A percentile compares a stretch with the other conserved stretches of the same genome.
Conservation (phyloP, 2,329 filamentous ascomycete species). For the Ascomycota sp. region DNA sequence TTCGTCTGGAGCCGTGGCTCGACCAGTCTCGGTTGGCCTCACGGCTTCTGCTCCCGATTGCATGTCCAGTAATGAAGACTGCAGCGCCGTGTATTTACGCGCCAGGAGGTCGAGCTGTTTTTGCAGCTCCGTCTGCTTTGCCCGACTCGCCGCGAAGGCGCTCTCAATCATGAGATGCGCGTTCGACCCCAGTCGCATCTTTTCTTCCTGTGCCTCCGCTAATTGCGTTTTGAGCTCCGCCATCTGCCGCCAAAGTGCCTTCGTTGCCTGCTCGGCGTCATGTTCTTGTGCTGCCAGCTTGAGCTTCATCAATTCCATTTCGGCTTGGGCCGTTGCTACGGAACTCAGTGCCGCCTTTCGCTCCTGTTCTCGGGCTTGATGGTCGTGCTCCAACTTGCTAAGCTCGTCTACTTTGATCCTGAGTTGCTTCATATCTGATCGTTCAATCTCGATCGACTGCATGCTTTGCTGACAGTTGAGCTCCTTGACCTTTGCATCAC, state of each 20-base stretch:
- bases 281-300: slow-evolving; percentile 28
- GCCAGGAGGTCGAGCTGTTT: slow-evolving; percentile 26
- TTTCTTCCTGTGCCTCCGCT: slow-evolving; percentile 14
- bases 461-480: slow-evolving; percentile 39
- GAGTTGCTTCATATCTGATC: slow-evolving; percentile 36
- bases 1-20: slow-evolving; percentile 11
- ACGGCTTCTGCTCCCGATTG: slow-evolving; percentile 10
- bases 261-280: slow-evolving; percentile 21
- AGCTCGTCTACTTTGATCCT: slow-evolving; percentile 35
- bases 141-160: slow-evolving; percentile 26
- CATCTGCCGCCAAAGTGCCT: slow-evolving; percentile 26
- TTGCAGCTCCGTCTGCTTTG: slow-evolving; percentile 30
- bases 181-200: slow-evolving; percentile 7
- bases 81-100: slow-evolving; percentile 28
- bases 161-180: slow-evolving; percentile 19
- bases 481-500: slow-evolving; percentile 46
- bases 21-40: slow-evolving; percentile 7
- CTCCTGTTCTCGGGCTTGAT: slow-evolving; percentile 40
- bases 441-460: slow-evolving; percentile 36
- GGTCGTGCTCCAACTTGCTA: slow-evolving; percentile 36
- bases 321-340: slow-evolving; percentile 33
- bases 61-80: slow-evolving; percentile 27
- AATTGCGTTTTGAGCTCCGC: slow-evolving; percentile 23
- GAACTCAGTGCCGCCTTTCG: slow-evolving; percentile 33
- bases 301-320: slow-evolving; percentile 34